Percentiles rank a stretch among this genome's conserved stretches.
phyloP scores from a whole-genome alignment of 1,284 basidiomycete genomes.

The Marasmius oreades region DNA sequence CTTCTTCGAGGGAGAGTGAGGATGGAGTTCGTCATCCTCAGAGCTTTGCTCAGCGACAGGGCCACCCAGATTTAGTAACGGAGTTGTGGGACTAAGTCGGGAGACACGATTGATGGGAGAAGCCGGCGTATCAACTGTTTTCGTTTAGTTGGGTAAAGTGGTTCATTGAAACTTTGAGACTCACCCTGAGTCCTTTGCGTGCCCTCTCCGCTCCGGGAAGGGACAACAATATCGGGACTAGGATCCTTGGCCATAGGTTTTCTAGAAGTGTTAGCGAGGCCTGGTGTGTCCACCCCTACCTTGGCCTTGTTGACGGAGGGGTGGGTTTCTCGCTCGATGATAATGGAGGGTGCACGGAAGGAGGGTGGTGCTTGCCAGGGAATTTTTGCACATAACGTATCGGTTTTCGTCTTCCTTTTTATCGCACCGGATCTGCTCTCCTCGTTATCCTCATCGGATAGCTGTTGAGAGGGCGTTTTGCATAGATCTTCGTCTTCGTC shows the following conservation, averaged over 20 bases:
- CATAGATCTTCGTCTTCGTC: slow-evolving; percentile 33
- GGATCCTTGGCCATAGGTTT: too few species aligned
- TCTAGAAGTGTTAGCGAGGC: too few species aligned
- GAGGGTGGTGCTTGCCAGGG: slow-evolving; percentile 7
- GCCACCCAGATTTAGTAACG: slow-evolving; percentile 12
- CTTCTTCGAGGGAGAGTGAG: slow-evolving; percentile 5
- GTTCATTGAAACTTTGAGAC: not conserved
- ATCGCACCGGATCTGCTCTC: slow-evolving; percentile 54
- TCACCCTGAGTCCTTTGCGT: not conserved
- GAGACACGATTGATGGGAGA: not conserved
- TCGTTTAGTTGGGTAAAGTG: not conserved
- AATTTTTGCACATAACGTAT: slow-evolving; percentile 44
- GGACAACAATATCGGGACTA: too few species aligned
- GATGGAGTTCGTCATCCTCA: slow-evolving; percentile 5
- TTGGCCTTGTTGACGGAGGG: not conserved
- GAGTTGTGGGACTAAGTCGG: not conserved
- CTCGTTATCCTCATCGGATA: slow-evolving; percentile 38
- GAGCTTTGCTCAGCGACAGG: slow-evolving; percentile 7
- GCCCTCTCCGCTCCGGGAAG: not conserved
- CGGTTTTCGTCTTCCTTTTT: slow-evolving; percentile 52
- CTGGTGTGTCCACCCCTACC: not conserved
- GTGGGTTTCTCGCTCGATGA: not conserved
- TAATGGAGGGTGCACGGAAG: not conserved
- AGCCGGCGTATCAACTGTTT: not conserved
- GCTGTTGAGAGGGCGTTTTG: slow-evolving; percentile 19